Evolutionary conservation across 768 basidiomycete species (phyloP), one percentile per base, ranked within the genome.

Genomic region (Termitomyces sp.): DNA sequence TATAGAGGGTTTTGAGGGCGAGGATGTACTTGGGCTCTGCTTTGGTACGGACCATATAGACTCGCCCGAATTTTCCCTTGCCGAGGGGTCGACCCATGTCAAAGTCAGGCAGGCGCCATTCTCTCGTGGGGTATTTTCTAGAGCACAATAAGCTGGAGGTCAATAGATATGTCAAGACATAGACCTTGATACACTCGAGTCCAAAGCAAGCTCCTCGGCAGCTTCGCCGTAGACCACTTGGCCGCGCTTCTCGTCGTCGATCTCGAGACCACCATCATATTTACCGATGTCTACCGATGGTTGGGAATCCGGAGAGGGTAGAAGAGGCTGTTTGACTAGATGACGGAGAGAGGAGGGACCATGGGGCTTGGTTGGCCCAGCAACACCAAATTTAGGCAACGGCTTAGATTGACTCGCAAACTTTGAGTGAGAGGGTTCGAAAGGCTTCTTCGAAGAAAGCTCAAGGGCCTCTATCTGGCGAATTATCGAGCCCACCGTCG

Each of bases 31-130:
- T 84, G 1, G 94, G 93, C 58, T 87, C 82, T 59, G 77, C 71
- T 71, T 95, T 96, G 20, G 96, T 98, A 51, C 95, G 85, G 46
- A 96, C 94, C 88, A 98, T 95, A 78, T 99, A 98, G 26, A 99
- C 97, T 3, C 94, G 90, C 1, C 97, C 97, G 65, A 98, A 99
- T 76, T 98, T 98, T 47, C 97, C 97, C 70, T 98, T 98, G n/a
- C 97, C 97, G 1, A 99, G 81, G 3, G 94, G 94, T 12, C 94
- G 85, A 18, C 97, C 96, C 66, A 98, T 96, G 61, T 97, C 93
- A 65, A 99, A 97, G 54, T 86, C 81, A 58, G 84, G 82, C 4
- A 98, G 77, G 31, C 82, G 85, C 88, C 94, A 94, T 66, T 93
- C 91, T 20, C 86, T 83, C 0, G 92, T 93, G 20, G 90, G 92